phyloP scores from a whole-genome alignment of 192 early-diverging fungal species.

The Entrophospora sp. region DNA sequence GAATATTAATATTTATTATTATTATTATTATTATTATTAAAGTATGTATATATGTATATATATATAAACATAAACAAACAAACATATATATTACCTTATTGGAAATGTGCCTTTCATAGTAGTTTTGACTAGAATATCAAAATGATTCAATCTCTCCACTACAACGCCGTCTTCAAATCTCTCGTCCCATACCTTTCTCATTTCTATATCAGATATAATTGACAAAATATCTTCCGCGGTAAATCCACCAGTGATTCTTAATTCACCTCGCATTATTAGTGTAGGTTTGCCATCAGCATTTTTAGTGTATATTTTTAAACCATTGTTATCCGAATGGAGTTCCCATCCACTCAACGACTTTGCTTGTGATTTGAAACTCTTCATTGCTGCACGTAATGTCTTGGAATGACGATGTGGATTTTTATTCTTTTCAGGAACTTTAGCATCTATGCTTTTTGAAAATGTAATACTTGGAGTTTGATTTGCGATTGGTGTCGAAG shows the following conservation, averaged over 20 bases:
- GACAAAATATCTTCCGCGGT: slow-evolving; percentile 47
- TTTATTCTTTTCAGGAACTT: too few species aligned
- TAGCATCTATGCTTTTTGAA: too few species aligned
- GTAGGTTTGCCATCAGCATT: slow-evolving; percentile 28
- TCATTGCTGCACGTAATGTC: slow-evolving; percentile 32
- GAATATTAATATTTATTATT: neutral
- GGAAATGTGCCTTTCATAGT: slow-evolving; percentile 28
- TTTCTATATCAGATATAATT: slow-evolving; percentile 37
- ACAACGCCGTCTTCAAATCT: slow-evolving; percentile 37
- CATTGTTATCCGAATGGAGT: slow-evolving; percentile 29
- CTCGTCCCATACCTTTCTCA: slow-evolving; percentile 39
- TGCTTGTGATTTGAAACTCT: slow-evolving; percentile 37
- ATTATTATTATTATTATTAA: neutral
- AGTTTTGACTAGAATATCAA: slow-evolving; percentile 40
- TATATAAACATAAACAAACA: too few species aligned
- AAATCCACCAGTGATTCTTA: slow-evolving; percentile 39
- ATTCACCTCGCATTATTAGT: slow-evolving; percentile 42
- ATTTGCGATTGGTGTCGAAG: too few species aligned
- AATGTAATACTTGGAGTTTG: too few species aligned
- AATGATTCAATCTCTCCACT: slow-evolving; percentile 42
- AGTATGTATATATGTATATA: too few species aligned
- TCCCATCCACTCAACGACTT: slow-evolving; percentile 39
- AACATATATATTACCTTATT: slow-evolving; percentile 18
- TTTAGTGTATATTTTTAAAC: slow-evolving; percentile 42
- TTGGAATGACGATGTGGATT: slow-evolving; percentile 34